Evolutionary conservation across 176 grass and related monocot genomes (phyloP).

Genomic region (Secale cereale): DNA sequence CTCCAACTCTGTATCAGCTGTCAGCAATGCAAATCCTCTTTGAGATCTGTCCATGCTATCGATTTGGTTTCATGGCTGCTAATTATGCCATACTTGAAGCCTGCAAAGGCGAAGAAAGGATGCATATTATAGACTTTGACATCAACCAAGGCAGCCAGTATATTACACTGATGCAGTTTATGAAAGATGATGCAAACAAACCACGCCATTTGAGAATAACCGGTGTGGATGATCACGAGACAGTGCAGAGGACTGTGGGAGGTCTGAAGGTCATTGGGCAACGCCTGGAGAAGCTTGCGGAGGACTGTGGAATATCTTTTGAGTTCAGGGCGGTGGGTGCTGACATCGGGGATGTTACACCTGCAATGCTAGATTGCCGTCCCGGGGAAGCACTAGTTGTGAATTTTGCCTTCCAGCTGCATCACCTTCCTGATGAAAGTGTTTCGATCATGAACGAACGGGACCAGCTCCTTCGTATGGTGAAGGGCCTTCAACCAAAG

Average conservation of each 20-base stretch:
- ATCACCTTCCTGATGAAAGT: constrained; percentile 98
- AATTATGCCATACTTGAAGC: constrained; percentile 91
- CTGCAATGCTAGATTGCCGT: constrained; percentile 77
- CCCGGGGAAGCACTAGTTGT: constrained; percentile 77
- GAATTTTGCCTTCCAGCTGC: constrained; percentile 97
- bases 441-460: constrained; percentile 91
- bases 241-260: constrained; percentile 85
- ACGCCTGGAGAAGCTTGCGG: constrained; percentile 73
- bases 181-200: constrained; percentile 61
- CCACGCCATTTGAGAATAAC: constrained; percentile 69
- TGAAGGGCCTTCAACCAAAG: constrained; percentile 84
- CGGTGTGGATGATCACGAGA: constrained; percentile 92
- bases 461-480: constrained; percentile 90
- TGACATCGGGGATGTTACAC: constrained; percentile 74
- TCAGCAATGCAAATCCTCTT: constrained; percentile 99
- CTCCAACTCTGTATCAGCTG: constrained; percentile 82
- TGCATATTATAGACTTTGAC: constrained; percentile 96
- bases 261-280: constrained; percentile 89
- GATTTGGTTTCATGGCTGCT: constrained; percentile 89
- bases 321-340: constrained; percentile 82
- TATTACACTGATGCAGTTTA: constrained; percentile 76
- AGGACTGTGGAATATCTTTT: constrained; percentile 70
- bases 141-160: constrained; percentile 96
- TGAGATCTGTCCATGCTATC: constrained; percentile 92
- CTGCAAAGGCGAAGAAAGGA: constrained; percentile 74